These are phyloP conservation scores for Blyttiomyces sp. DNA, from an alignment of 371 early-diverging fungal genomes.

Conservation along the genomic window DNA sequence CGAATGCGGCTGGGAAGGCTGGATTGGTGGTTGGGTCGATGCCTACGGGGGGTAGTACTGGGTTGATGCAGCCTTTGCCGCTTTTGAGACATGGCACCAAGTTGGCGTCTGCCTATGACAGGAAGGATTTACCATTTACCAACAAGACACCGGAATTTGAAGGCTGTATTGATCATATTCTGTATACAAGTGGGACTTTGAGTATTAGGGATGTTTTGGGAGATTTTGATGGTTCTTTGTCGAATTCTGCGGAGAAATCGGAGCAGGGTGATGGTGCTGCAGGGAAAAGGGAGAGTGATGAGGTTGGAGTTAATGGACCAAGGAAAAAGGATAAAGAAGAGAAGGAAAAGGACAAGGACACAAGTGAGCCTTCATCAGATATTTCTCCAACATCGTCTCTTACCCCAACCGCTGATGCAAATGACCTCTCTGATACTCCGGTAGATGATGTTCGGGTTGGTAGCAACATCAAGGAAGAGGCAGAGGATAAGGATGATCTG, in stretches of 20 bases:
- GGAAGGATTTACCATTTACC: constrained; percentile 27
- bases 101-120: constrained; percentile 25
- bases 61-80: constrained; percentile 2
- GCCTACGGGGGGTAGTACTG: not conserved
- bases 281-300: too few relatives aligned
- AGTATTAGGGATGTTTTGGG: constrained; percentile 33
- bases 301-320: too few relatives aligned
- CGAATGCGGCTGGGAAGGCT: not conserved
- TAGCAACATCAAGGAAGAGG: not conserved
- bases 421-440: too few relatives aligned
- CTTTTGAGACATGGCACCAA: constrained; percentile 21
- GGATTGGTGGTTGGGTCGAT: not conserved
- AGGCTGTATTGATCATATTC: constrained; percentile 39
- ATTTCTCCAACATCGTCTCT: too few relatives aligned
- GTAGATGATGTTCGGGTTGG: too few relatives aligned
- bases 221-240: constrained; percentile 28
- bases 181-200: constrained; percentile 29
- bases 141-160: constrained; percentile 36
- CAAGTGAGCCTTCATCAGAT: too few relatives aligned
- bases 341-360: too few relatives aligned
- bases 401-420: too few relatives aligned
- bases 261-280: too few relatives aligned
- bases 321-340: too few relatives aligned
- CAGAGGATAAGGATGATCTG: not conserved
- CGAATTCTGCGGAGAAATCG: too few relatives aligned